Conservation (phyloP, 192 early-diverging fungal genomes). For the Umbelopsis ramanniana region DNA sequence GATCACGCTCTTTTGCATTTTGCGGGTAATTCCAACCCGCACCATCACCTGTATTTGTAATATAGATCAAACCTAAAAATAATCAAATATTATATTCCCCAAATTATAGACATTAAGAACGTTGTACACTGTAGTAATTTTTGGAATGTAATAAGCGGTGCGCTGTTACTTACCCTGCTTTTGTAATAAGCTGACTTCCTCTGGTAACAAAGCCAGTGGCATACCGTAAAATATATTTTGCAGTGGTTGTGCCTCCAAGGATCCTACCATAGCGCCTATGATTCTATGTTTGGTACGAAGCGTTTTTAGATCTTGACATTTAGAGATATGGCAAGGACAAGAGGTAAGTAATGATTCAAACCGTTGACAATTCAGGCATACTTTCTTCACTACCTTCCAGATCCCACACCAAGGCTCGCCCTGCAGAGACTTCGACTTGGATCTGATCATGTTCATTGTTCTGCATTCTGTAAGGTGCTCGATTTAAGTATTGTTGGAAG, state of each 20-base stretch:
- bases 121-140: not conserved
- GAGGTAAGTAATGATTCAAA: not conserved
- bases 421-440: not conserved
- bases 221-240: slow-evolving; percentile 81
- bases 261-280: slow-evolving; percentile 71
- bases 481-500: not conserved
- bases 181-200: slow-evolving; percentile 65
- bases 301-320: slow-evolving; percentile 45
- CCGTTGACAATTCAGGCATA: not conserved
- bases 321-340: not conserved
- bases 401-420: slow-evolving; percentile 3
- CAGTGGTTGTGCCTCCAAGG: slow-evolving; percentile 67
- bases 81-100: slow-evolving; percentile 26
- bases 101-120: not conserved
- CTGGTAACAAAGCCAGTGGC: slow-evolving; percentile 73
- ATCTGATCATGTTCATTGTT: not conserved
- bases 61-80: slow-evolving; percentile 15
- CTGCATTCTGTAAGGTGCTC: not conserved
- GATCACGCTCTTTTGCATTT: slow-evolving; percentile 36
- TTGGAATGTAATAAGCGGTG: slow-evolving; percentile 1
- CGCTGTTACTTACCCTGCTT: slow-evolving; percentile 34
- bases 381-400: not conserved
- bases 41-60: slow-evolving; percentile 12
- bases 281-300: slow-evolving; percentile 63
- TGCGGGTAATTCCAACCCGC: slow-evolving; percentile 48